These are phyloP conservation scores for Pseudogymnoascus sp. DNA, from an alignment of 2,329 filamentous ascomycete species.

Conservation along the genomic window DNA sequence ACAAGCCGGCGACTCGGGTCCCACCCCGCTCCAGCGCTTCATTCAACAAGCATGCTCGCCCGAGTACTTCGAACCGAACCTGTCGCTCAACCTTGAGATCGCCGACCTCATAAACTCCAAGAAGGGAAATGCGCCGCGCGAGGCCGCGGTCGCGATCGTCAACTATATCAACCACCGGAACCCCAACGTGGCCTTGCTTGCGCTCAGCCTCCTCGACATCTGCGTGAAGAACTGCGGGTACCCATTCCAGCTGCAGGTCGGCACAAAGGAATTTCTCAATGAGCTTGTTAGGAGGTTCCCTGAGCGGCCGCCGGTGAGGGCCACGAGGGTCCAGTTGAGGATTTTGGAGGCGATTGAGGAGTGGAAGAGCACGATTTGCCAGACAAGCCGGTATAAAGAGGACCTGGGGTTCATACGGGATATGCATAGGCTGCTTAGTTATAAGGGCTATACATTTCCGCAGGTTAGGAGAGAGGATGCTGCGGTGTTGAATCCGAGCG, in stretches of 20 bases:
- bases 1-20: conserved; percentile 68
- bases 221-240: conserved; percentile 99
- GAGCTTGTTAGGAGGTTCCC: conserved; percentile 94
- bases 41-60: conserved; percentile 95
- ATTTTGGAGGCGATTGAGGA: conserved; percentile 97
- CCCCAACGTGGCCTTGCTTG: conserved; percentile 85
- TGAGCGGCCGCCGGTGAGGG: conserved; percentile 79
- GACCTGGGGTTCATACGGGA: conserved; percentile 93
- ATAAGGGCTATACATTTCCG: conserved; percentile 95
- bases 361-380: conserved; percentile 97
- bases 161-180: conserved; percentile 95
- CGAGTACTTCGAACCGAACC: conserved; percentile 95
- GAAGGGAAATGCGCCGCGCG: conserved; percentile 90
- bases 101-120: conserved; percentile 94
- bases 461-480: conserved; percentile 90
- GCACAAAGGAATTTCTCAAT: conserved; percentile 97
- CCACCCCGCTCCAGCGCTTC: conserved; percentile 86
- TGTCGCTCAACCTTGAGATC: conserved; percentile 93
- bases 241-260: conserved; percentile 96
- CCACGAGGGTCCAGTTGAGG: conserved; percentile 80
- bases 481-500: conserved; percentile 90
- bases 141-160: conserved; percentile 89
- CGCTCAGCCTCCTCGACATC: conserved; percentile 88
- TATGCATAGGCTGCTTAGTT: conserved; percentile 92
- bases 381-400: conserved; percentile 95